Evolutionary conservation across 495 filamentous ascomycete species (phyloP).

Genomic region (Bryoglossum gracile): DNA sequence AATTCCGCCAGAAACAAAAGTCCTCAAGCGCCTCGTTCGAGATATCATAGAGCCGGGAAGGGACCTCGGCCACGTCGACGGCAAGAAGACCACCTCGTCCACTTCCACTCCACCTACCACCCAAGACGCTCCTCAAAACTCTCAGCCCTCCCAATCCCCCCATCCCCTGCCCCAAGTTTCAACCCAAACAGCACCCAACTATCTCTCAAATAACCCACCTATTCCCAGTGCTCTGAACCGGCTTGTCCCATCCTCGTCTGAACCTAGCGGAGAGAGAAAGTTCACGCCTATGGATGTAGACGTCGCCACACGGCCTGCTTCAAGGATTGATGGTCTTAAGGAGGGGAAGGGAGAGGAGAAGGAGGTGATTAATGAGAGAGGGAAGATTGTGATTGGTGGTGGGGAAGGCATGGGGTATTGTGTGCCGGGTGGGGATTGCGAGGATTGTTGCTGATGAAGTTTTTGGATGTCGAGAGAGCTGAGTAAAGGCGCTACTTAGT

Average conservation of each 20-base stretch:
- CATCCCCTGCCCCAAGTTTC: background rate
- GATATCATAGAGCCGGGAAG: conserved; percentile 72
- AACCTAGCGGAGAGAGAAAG: conserved; percentile 1
- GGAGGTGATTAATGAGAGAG: conserved; percentile 8
- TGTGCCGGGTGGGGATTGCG: conserved; percentile 12
- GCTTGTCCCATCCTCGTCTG: background rate
- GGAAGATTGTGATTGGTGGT: conserved; percentile 13
- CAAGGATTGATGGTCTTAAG: background rate
- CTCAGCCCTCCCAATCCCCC: background rate
- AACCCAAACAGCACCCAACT: background rate
- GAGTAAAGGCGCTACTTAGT: too few relatives aligned
- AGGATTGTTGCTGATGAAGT: conserved; percentile 16
- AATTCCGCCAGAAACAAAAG: conserved; percentile 58
- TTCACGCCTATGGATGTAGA: conserved; percentile 18
- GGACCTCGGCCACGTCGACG: conserved; percentile 63
- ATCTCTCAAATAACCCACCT: background rate
- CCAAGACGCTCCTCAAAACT: background rate
- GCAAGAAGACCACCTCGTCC: conserved; percentile 9
- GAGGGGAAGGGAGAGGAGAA: conserved; percentile 1
- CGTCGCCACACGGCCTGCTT: background rate
- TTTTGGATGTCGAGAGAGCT: too few relatives aligned
- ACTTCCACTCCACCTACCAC: background rate
- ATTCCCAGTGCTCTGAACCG: conserved; percentile 13
- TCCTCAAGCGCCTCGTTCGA: conserved; percentile 81
- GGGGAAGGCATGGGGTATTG: conserved; percentile 4